Evolutionary conservation across 2,329 filamentous ascomycete species (phyloP).

Genomic region (Salinomyces thailandicus): DNA sequence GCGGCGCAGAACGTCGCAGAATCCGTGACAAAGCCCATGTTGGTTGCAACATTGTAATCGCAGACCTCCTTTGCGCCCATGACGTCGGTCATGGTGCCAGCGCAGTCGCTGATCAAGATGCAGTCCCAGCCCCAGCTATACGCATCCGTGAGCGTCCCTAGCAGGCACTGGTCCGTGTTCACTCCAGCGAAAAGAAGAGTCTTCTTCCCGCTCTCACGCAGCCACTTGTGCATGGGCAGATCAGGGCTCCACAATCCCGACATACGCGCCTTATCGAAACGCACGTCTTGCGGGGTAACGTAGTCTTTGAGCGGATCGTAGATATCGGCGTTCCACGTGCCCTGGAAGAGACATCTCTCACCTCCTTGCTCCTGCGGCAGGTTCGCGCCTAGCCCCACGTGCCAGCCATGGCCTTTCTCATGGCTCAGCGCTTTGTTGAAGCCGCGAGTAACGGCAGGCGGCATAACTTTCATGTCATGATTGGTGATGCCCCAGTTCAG

Average conservation of each 20-base stretch:
- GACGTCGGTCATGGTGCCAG: constrained; percentile 32
- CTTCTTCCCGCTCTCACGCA: constrained; percentile 31
- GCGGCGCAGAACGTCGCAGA: constrained; percentile 26
- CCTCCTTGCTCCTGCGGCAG: constrained; percentile 29
- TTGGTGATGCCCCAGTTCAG: constrained; percentile 34
- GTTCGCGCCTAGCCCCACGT: constrained; percentile 30
- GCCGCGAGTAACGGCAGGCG: constrained; percentile 32
- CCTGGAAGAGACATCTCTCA: constrained; percentile 32
- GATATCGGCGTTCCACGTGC: constrained; percentile 34
- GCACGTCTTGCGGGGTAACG: constrained; percentile 29
- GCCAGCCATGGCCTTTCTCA: constrained; percentile 30
- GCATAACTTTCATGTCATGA: constrained; percentile 29
- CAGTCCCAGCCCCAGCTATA: constrained; percentile 36
- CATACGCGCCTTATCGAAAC: constrained; percentile 36
- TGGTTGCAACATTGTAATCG: constrained; percentile 33
- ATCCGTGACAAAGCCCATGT: constrained; percentile 34
- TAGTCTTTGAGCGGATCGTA: constrained; percentile 31
- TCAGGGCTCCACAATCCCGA: constrained; percentile 32
- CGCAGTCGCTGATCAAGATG: constrained; percentile 32
- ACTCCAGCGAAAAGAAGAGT: constrained; percentile 33
- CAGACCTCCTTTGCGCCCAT: constrained; percentile 30
- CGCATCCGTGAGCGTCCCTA: constrained; percentile 32
- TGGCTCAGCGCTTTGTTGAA: constrained; percentile 27
- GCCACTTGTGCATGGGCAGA: constrained; percentile 32
- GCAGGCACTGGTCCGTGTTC: constrained; percentile 35